phyloP scores from a whole-genome alignment of 1,284 basidiomycete species.

The Pterula multifida region DNA sequence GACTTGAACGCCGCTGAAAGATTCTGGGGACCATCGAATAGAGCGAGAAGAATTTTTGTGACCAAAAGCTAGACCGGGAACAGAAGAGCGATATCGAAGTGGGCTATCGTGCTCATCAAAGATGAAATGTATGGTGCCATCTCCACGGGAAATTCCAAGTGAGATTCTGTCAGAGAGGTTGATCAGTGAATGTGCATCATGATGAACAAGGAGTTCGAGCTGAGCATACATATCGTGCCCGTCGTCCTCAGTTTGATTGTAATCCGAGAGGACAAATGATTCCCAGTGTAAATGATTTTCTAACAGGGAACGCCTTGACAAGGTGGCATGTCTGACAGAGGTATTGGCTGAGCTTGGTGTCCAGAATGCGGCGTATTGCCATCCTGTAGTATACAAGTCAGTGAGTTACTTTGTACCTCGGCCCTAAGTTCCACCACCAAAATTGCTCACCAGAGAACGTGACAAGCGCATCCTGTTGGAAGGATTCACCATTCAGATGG shows the following conservation, averaged over 20 bases:
- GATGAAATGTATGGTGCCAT: conserved; percentile 28
- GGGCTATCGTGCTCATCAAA: conserved; percentile 32
- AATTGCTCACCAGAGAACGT: conserved; percentile 8
- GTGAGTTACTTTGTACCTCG: not conserved
- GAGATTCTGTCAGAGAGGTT: conserved; percentile 28
- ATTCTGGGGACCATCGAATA: not conserved
- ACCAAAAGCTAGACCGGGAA: conserved; percentile 19
- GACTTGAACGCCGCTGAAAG: not conserved
- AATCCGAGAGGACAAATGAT: conserved; percentile 23
- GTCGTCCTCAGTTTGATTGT: conserved; percentile 29
- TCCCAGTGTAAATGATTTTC: conserved; percentile 19
- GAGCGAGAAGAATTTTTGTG: conserved; percentile 12
- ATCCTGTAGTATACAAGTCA: not conserved
- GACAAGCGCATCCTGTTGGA: conserved; percentile 3
- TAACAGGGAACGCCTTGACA: conserved; percentile 14
- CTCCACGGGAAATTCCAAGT: conserved; percentile 26
- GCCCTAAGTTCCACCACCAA: not conserved
- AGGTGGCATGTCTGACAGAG: conserved; percentile 22
- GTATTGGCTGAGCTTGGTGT: conserved; percentile 17
- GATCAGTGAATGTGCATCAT: not conserved
- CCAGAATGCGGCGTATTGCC: conserved; percentile 29
- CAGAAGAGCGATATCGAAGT: conserved; percentile 26
- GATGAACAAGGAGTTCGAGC: not conserved
- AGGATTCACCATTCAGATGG: not conserved
- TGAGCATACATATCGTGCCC: conserved; percentile 25